Base-by-base conservation (phyloP, 768 basidiomycete species). In the Filobasidium floriforme region DNA sequence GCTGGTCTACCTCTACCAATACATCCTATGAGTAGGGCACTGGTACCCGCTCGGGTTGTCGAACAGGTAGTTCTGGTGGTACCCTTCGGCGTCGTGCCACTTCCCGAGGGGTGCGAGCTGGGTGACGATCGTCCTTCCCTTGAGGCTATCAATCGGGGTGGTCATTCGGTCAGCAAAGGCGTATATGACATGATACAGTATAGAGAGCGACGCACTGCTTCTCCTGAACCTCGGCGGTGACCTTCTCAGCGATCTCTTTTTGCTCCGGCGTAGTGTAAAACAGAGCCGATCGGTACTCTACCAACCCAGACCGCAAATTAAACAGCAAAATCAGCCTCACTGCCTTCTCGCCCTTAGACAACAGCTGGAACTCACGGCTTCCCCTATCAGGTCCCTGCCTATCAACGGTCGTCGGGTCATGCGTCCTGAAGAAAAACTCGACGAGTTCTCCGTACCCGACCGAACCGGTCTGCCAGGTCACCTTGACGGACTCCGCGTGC, bases 401-500 rank as follows among this genome's bases (percentile, higher is more conserved):
- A 77, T 94, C 87, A 63, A 83, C 73, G 0, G 89, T 89, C 49
- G 92, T 94, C 1, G 93, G 90, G 70, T 96, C 92, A 73, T 97
- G 93, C 0, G 89, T 90, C 55, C 94, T 84, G 78, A 92, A 94
- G 80, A 94, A 94, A 82, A 92, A 93, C 79, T 94, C 91, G 41
- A 93, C 90, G 41, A 97, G 85, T 75, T 94, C 87, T 9, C 81
- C 89, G 72, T 94, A 98, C 15, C 82, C 82, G 29, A 97, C 85
- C 44, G 87, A 79, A 18, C 77, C 79, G 0, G 89, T 89, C 78
- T 93, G 90, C 71, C 91, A 97, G 75, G 89, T 88, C 66, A 98
- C 87, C 76, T 83, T 85, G 68, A 92, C 77, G 7, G 91, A 87
- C 78, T 97, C 94, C 0, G 94, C 94, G 76, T 96, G 92, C 57